A percentile compares a stretch with the other conserved stretches of the same genome.
Conservation (phyloP, 2,329 filamentous ascomycete species). For the Aspergillus sp. region DNA sequence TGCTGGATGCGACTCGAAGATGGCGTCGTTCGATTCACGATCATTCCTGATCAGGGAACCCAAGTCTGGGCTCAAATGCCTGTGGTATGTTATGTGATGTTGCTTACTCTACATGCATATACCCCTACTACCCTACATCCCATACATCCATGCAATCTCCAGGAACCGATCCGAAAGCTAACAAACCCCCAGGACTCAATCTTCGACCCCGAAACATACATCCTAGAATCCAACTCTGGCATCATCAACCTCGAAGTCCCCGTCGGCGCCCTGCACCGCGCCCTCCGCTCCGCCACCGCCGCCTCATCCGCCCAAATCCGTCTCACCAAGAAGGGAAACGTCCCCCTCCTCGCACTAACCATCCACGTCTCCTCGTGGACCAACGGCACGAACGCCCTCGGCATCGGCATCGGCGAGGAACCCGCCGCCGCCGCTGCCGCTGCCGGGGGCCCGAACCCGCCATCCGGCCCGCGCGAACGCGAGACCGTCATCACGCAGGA, state of each 20-base stretch:
- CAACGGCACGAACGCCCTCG: constrained; percentile 55
- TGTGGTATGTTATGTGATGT: constrained; percentile 28
- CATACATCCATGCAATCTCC: neutral
- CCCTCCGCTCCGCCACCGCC: constrained; percentile 83
- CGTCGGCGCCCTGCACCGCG: constrained; percentile 80
- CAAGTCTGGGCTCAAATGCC: constrained; percentile 87
- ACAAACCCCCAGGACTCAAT: constrained; percentile 64
- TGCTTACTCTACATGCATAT: too few relatives aligned
- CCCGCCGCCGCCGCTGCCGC: neutral
- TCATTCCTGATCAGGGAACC: constrained; percentile 89
- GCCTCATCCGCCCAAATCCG: constrained; percentile 80
- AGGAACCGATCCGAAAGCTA: neutral
- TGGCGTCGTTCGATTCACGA: constrained; percentile 85
- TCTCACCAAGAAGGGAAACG: constrained; percentile 86
- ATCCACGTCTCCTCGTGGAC: constrained; percentile 65
- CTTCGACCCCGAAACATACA: constrained; percentile 74
- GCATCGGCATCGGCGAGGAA: constrained; percentile 42
- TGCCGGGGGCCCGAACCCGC: constrained; percentile 32
- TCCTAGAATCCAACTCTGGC: constrained; percentile 85
- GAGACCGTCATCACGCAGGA: constrained; percentile 95
- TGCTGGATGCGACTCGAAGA: constrained; percentile 89
- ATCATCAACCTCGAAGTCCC: constrained; percentile 96
- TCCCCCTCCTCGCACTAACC: constrained; percentile 85
- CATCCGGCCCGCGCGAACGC: constrained; percentile 63
- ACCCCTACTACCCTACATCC: too few relatives aligned